Base-by-base conservation (phyloP, 2,329 filamentous ascomycete genomes). In the Xylariaceae sp. region DNA sequence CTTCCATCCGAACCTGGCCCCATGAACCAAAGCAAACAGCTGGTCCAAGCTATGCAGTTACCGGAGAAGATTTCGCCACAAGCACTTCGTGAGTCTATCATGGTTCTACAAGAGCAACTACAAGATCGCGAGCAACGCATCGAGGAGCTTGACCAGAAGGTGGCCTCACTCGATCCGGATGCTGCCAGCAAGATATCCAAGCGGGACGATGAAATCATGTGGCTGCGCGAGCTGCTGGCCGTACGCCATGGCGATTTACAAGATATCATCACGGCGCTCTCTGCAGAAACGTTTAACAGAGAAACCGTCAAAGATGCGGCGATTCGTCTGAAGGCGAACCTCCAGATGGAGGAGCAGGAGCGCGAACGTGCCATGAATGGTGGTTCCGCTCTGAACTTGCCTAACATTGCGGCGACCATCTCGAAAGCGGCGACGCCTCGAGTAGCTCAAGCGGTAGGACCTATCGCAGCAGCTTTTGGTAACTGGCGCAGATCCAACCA, bases 301-400 rank as follows among this genome's bases (percentile, higher is more conserved):
- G 85, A 91, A 63, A 82, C 84, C 4, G 89, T 97, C 64, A 90
- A 89, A 68, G 92, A 97, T 71, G 92, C 92, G 4, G 90, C 91
- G 41, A 97, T 97, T 67, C 88, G 94, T 56, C 86, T 99, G 61
- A 90, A 91, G 72, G 90, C 94, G 11, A 97, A 96, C 69, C 80
- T 99, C 41, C 91, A 97, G 72, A 99, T 99, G 94, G 93, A 99
- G 74, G 90, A 95, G 72, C 91, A 96, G 72, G 92, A 97, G 75
- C 90, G 91, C 55, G 93, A 97, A 73, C 84, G 94, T 61, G 87
- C 90, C 0, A 83, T 90, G 75, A 86, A 88, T 56, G 87, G 87
- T 52, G 84, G 83, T 11, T 88, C 85, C 6, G 78, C 84, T 34
- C 80, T 87, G 61, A 84, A 80, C 56, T 79, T 94, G 66, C 89